A percentile compares a stretch with the other conserved stretches of the same genome.
phyloP scores from a whole-genome alignment of 2,329 filamentous ascomycete genomes.

The Cytospora piceae region DNA sequence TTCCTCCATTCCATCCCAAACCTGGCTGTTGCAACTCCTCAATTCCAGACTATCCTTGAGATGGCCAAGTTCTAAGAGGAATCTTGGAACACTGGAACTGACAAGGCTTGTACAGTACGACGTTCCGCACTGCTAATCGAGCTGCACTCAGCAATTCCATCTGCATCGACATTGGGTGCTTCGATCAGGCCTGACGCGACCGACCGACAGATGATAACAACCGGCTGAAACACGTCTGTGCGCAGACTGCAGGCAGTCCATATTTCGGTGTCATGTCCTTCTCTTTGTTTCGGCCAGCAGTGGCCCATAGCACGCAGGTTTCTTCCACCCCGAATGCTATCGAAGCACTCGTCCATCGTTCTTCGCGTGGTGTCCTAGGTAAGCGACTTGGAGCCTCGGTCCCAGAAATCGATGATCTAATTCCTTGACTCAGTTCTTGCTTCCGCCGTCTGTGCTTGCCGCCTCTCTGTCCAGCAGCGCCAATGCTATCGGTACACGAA shows the following conservation, averaged over 20 bases:
- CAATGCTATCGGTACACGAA: slow-evolving; percentile 48
- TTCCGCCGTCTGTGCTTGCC: slow-evolving; percentile 11
- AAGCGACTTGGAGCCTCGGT: neutral
- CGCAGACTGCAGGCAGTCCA: slow-evolving; percentile 20
- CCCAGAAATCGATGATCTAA: neutral
- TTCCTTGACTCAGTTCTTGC: slow-evolving; percentile 13
- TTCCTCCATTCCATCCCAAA: neutral
- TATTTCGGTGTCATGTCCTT: slow-evolving; percentile 27
- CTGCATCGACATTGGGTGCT: neutral
- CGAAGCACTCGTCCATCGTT: slow-evolving; percentile 27
- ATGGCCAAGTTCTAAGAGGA: neutral
- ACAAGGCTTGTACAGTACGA: neutral
- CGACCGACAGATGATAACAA: slow-evolving; percentile 13
- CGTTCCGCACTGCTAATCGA: neutral
- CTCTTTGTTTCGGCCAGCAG: slow-evolving; percentile 32
- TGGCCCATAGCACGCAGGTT: slow-evolving; percentile 25
- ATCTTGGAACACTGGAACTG: neutral
- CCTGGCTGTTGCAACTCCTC: neutral
- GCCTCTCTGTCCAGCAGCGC: slow-evolving; percentile 24
- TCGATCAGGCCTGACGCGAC: neutral
- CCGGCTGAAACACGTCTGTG: slow-evolving; percentile 14
- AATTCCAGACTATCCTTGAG: neutral
- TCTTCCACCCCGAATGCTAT: slow-evolving; percentile 15
- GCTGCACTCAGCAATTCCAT: neutral
- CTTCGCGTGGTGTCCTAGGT: slow-evolving; percentile 28